Conservation (phyloP, 2,329 filamentous ascomycete genomes). For the Allantophomopsis lycopodina region DNA sequence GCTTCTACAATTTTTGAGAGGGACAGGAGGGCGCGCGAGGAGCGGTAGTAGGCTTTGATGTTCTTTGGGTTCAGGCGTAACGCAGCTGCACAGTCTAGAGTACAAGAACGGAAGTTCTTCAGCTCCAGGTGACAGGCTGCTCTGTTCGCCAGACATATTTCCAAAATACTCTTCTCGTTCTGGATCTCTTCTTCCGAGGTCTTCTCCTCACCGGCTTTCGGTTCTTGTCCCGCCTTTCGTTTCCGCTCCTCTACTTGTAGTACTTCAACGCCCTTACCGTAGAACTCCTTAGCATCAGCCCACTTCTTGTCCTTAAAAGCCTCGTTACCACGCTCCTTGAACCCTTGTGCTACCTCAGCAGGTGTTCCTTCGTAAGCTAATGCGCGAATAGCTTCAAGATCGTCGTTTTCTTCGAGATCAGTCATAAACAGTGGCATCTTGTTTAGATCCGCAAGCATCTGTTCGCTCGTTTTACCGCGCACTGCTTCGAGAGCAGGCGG, state of each 20-base stretch:
- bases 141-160: conserved; percentile 73
- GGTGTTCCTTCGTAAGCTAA: conserved; percentile 87
- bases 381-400: conserved; percentile 77
- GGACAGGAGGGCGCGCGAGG: conserved; percentile 61
- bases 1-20: conserved; percentile 72
- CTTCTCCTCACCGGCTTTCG: conserved; percentile 8
- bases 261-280: conserved; percentile 70
- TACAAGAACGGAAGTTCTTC: conserved; percentile 78
- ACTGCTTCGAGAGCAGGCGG: conserved; percentile 45
- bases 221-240: conserved; percentile 24
- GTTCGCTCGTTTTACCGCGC: conserved; percentile 39
- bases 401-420: conserved; percentile 70
- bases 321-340: conserved; percentile 89
- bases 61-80: conserved; percentile 69
- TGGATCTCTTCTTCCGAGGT: conserved; percentile 28
- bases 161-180: conserved; percentile 50
- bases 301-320: conserved; percentile 61
- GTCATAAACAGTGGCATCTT: conserved; percentile 91
- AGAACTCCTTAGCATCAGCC: conserved; percentile 81
- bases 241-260: conserved; percentile 49
- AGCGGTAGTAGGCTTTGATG: conserved; percentile 85
- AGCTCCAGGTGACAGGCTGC: conserved; percentile 83
- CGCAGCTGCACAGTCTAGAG: conserved; percentile 68
- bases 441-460: conserved; percentile 51
- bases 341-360: conserved; percentile 67